Evolutionary conservation across 2,329 filamentous ascomycete species (phyloP).

Genomic region (Phaeosphaeria sp.): DNA sequence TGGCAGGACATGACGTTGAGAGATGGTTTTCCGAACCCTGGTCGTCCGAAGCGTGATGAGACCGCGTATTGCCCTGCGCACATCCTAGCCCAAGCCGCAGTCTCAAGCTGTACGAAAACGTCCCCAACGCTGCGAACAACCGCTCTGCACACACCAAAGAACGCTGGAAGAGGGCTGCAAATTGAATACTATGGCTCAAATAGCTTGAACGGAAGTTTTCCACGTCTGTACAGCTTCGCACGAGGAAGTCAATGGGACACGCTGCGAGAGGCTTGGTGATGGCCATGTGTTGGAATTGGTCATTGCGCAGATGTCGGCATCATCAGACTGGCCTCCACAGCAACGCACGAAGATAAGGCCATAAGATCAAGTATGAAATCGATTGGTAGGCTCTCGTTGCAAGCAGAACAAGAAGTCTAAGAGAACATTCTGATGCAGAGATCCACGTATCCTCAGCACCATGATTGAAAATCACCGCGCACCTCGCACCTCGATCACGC

Average conservation of each 20-base stretch:
- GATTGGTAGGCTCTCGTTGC: too few relatives aligned
- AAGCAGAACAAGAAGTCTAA: too few relatives aligned
- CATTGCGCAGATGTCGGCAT: too few relatives aligned
- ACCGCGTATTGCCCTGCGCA: background rate
- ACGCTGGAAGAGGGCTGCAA: background rate
- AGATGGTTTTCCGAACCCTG: background rate
- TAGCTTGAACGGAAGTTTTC: background rate
- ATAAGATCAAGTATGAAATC: too few relatives aligned
- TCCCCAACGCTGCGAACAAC: background rate
- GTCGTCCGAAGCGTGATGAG: conserved; percentile 4
- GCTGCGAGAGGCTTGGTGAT: background rate
- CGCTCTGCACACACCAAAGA: background rate
- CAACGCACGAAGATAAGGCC: too few relatives aligned
- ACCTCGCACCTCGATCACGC: too few relatives aligned
- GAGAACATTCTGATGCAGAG: too few relatives aligned
- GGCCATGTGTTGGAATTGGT: too few relatives aligned
- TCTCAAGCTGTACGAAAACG: background rate
- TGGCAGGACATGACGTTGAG: background rate
- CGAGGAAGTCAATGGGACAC: background rate
- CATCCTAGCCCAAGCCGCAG: background rate
- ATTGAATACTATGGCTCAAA: background rate
- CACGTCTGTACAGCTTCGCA: background rate
- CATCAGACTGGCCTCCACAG: too few relatives aligned
- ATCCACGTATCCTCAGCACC: too few relatives aligned
- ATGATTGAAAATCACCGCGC: too few relatives aligned